phyloP scores from a whole-genome alignment of 73 alveolate genomes.

The Durusdinium trenchii region DNA sequence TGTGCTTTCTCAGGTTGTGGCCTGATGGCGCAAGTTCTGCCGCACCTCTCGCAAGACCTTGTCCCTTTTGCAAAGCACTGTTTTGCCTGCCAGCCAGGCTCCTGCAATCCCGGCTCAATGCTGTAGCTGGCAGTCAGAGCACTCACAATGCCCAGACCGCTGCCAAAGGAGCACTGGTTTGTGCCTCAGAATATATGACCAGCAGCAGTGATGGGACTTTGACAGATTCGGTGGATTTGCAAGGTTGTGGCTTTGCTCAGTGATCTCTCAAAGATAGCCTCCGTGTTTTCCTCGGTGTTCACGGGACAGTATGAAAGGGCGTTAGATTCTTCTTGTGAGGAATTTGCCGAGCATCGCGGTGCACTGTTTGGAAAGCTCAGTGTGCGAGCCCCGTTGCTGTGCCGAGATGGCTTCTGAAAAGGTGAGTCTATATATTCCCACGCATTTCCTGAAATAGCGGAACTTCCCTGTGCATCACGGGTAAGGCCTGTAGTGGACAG shows the following conservation, averaged over 20 bases:
- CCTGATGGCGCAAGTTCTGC: slow-evolving; percentile 49
- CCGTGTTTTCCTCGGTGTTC: background rate
- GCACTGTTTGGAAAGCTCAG: slow-evolving; percentile 86
- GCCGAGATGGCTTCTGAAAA: background rate
- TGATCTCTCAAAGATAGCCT: slow-evolving; percentile 69
- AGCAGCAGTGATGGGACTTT: background rate
- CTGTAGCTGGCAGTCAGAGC: background rate
- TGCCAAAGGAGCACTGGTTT: background rate
- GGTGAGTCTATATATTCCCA: background rate
- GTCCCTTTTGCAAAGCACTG: background rate
- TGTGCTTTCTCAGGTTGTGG: background rate
- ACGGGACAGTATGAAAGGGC: background rate
- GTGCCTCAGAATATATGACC: background rate
- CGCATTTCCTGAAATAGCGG: too few relatives aligned
- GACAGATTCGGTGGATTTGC: background rate
- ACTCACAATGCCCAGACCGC: slow-evolving; percentile 18
- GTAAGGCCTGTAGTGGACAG: too few relatives aligned
- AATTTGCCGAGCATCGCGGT: slow-evolving; percentile 66
- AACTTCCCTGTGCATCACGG: too few relatives aligned
- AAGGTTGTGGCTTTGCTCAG: slow-evolving; percentile 71
- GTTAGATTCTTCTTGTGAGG: background rate
- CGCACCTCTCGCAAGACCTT: slow-evolving; percentile 13
- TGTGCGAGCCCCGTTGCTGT: background rate
- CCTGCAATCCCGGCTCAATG: slow-evolving; percentile 61
- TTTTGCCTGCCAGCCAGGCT: slow-evolving; percentile 14